Evolutionary conservation across 257 asterid species (phyloP).

Genomic region (Nicotiana knightiana): DNA sequence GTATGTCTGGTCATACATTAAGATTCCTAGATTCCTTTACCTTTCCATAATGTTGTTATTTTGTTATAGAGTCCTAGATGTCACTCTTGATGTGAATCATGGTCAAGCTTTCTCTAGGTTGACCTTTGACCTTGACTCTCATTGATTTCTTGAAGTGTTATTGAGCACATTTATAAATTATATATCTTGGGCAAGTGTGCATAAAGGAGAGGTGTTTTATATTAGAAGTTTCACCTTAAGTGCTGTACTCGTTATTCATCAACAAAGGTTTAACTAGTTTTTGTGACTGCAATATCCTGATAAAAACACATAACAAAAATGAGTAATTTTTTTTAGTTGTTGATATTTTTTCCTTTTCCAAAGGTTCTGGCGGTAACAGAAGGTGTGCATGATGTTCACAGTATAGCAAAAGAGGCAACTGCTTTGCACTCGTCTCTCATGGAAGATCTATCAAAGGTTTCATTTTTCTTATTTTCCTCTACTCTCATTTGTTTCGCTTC

Average conservation of each 20-base stretch:
- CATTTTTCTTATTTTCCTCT: constrained; percentile 4
- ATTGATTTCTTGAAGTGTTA: background rate
- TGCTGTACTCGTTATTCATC: background rate
- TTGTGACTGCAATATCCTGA: background rate
- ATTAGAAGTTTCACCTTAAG: background rate
- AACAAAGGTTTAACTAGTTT: background rate
- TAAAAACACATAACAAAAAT: background rate
- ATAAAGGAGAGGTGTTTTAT: background rate
- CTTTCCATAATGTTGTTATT: background rate
- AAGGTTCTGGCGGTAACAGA: constrained; percentile 97
- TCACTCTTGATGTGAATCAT: background rate
- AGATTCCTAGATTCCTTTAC: constrained; percentile 2
- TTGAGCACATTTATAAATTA: background rate
- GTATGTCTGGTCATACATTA: background rate
- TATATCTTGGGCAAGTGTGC: background rate
- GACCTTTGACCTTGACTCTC: background rate
- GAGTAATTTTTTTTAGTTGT: background rate
- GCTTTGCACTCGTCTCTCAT: constrained; percentile 70
- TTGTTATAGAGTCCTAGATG: background rate
- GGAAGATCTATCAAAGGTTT: constrained; percentile 86
- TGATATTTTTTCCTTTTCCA: constrained; percentile 13
- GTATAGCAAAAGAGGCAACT: constrained; percentile 92
- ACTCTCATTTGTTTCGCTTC: constrained; percentile 12
- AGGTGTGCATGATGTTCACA: constrained; percentile 85
- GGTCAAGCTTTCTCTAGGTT: constrained; percentile 9